Evolutionary conservation across 805 yeast genomes (phyloP), one percentile per base, ranked within the genome.

Genomic region (Candida boleticola): DNA sequence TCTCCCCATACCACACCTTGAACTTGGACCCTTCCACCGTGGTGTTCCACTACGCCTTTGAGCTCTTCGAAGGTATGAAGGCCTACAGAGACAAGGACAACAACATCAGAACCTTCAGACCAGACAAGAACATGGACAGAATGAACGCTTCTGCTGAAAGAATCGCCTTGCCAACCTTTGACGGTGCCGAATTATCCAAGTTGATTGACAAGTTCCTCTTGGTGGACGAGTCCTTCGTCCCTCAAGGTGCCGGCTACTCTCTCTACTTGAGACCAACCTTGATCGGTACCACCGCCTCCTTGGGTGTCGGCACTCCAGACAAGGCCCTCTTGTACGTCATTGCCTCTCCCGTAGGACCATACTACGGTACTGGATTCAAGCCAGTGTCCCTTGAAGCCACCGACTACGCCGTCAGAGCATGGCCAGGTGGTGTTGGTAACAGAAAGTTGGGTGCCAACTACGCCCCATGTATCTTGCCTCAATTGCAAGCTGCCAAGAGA

Each of bases 401-500:
- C 27, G 96, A 89, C 61, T 82, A 87, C 55, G 96, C 96, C 39
- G 90, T 90, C 26, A 86, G 99, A 73, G 98, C 99, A 23, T 92
- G 98, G 98, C 98, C 98, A 61, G 96, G 96, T 58, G 99, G 98
- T 66, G 89, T 82, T 55, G 99, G 99, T 68, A 85, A 92, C 79
- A 84, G 80, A 67, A 92, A 92, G 70, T 80, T 92, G 57, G 99
- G 99, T 66, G 97, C 96, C 47, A 92, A 92, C 75, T 92, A 92
- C 61, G 99, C 97, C 35, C 97, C 98, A 48, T 87, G 97, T 64
- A 81, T 90, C 57, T 75, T 78, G 61, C 97, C 98, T 25, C 97
- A 89, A 71, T 73, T 78, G 54, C 84, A 87, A 69, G 97, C 98
- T 39, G 96, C 96, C 42, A 58, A 74, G 19, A 81, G 90, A 66